Evolutionary conservation across 2,329 filamentous ascomycete genomes (phyloP).

Genomic region (Incumbomyces lentus): DNA sequence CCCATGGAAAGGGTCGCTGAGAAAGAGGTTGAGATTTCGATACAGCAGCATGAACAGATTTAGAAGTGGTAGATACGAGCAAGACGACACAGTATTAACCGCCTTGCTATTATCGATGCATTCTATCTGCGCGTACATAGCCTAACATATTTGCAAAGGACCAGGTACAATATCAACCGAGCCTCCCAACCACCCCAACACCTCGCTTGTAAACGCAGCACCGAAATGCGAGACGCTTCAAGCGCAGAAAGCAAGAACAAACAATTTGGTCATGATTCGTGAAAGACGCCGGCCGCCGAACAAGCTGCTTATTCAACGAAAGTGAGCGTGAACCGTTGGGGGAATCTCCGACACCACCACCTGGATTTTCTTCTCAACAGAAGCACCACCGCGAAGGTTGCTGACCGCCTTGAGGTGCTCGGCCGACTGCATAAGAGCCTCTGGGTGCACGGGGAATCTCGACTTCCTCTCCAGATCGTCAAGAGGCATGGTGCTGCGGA

Average conservation of each 20-base stretch:
- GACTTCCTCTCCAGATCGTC: conserved; percentile 71
- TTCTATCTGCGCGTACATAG: too few relatives aligned
- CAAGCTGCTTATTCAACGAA: not conserved
- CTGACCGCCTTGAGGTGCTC: conserved; percentile 5
- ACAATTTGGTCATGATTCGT: not conserved
- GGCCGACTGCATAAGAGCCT: not conserved
- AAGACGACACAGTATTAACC: too few relatives aligned
- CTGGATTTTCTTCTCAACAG: not conserved
- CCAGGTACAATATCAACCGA: too few relatives aligned
- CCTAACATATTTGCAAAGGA: too few relatives aligned
- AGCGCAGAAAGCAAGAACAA: not conserved
- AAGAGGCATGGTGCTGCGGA: conserved; percentile 70
- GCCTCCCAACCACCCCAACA: not conserved
- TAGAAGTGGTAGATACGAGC: too few relatives aligned
- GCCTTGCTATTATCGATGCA: too few relatives aligned
- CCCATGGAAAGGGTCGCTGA: too few relatives aligned
- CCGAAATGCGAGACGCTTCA: not conserved
- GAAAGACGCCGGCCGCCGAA: too few relatives aligned
- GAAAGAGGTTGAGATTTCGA: too few relatives aligned
- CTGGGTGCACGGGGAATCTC: conserved; percentile 47
- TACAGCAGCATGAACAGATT: too few relatives aligned
- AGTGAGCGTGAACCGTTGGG: not conserved
- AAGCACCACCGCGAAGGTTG: conserved; percentile 1
- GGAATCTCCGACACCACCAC: not conserved
- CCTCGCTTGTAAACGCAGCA: conserved; percentile 7